Conservation (phyloP, 257 asterid species). For the Petunia axillaris region DNA sequence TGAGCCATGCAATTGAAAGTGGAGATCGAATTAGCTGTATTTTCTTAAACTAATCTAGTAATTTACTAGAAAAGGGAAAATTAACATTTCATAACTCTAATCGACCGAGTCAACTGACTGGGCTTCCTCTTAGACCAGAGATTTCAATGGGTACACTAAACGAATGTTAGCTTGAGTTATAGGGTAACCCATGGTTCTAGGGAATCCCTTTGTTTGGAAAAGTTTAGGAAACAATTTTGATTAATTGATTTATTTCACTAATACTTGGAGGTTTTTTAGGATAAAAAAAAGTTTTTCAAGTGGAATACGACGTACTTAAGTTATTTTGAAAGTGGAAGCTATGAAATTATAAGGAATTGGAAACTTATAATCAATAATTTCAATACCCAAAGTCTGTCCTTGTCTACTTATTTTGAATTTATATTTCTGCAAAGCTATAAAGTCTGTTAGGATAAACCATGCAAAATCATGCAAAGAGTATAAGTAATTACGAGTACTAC, state of each 20-base stretch:
- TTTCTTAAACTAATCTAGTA: not conserved
- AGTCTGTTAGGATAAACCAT: no score
- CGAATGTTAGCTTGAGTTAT: not conserved
- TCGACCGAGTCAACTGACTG: conserved; percentile 23
- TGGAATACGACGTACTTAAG: no score
- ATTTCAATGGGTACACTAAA: conserved; percentile 6
- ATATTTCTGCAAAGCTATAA: no score
- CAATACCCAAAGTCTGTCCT: no score
- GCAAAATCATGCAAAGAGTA: no score
- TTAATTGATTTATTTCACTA: not conserved
- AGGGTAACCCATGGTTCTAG: conserved; percentile 5
- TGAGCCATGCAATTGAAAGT: conserved; percentile 16
- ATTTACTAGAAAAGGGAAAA: not conserved
- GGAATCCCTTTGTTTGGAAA: not conserved
- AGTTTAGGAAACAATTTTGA: not conserved
- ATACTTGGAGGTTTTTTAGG: not conserved
- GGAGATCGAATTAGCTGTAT: not conserved
- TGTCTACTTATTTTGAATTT: no score
- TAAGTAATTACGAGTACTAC: no score
- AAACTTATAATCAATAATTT: no score
- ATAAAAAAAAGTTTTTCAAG: not conserved
- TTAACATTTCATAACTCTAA: not conserved
- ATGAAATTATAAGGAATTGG: no score
- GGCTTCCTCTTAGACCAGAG: conserved; percentile 14
- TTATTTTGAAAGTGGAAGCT: no score